These are phyloP conservation scores for Macrolepiota dolichaula DNA, from an alignment of 768 basidiomycete species.

Conservation along the genomic window DNA sequence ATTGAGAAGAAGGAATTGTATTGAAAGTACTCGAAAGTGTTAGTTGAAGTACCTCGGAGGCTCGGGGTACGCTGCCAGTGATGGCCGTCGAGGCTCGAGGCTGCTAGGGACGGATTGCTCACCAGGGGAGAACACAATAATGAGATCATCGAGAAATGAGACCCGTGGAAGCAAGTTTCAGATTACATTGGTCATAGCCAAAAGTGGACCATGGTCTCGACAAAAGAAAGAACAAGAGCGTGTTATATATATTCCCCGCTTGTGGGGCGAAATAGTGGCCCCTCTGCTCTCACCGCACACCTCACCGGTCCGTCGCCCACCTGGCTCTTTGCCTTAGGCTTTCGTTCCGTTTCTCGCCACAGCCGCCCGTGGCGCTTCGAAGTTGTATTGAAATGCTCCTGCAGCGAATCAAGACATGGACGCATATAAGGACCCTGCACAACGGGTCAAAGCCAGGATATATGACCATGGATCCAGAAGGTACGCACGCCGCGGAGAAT, in stretches of 20 bases:
- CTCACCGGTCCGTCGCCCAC: background rate
- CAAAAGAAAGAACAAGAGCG: background rate
- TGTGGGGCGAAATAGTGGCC: background rate
- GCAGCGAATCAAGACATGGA: slow-evolving; percentile 6
- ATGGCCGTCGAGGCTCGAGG: background rate
- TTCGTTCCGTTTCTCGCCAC: slow-evolving; percentile 1
- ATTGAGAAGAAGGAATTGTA: slow-evolving; percentile 12
- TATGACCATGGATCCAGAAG: slow-evolving; percentile 7
- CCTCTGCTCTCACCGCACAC: background rate
- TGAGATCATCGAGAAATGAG: background rate
- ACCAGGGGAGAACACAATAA: background rate
- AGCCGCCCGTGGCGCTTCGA: background rate
- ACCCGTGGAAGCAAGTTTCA: background rate
- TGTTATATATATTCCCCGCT: background rate
- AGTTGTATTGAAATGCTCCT: background rate
- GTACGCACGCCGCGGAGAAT: background rate
- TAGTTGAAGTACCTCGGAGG: background rate
- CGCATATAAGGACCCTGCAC: background rate
- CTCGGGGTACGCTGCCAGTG: background rate
- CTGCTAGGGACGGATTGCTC: background rate
- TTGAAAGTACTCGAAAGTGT: background rate
- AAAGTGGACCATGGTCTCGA: background rate
- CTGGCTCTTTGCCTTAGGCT: background rate
- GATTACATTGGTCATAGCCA: background rate
- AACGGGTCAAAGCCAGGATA: background rate